Evolutionary conservation across 768 basidiomycete species (phyloP), one percentile per base, ranked within the genome.

Genomic region (Tulasnella sp.): DNA sequence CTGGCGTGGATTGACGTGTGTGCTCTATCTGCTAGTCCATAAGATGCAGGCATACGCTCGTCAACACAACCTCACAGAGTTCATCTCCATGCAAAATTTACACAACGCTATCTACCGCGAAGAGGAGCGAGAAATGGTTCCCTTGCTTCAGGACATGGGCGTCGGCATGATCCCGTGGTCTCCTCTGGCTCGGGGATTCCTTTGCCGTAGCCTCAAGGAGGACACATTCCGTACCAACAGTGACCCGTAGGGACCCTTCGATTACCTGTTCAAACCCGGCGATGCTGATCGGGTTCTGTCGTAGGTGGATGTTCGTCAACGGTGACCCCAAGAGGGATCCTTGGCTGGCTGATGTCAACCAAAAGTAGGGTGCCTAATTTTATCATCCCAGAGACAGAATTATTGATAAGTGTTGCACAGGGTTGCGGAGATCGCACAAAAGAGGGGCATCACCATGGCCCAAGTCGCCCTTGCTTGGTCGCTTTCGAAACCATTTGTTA

Each of bases 381-480:
- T 39, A 27, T n/a, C n/a, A 16, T 24, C 38, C 72, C 31, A 40
- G 73, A 40, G 39, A 16, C 38, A 27, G n/a, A 18, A 19, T 36
- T 3, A 42, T 16, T 27, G 39, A 38, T 2, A 19, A 10, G 31
- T 8, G 21, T n/a, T 74, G 21, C 39, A 34, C 38, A 77, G 76
- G 58, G 76, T 77, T 34, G 76, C 76, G 19, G 48, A 40, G n/a
- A 77, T 77, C 14, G 76, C 76, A 27, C 18, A 56, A 24, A 62
- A 52, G 39, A 38, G 78, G 24, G 42, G 42, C 31, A 42, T 79
- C 46, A 79, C 40, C 44, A 79, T 79, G 78, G 78, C 78, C 24
- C 78, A 79, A 52, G 84, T 91, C 9, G 86, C 89, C 3, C 81
- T 90, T 38, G 89, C 90, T 18, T 92, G 90, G 91, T 84, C 42